Evolutionary conservation across 257 asterid species (phyloP).

Genomic region (Nicotiana tabacum): DNA sequence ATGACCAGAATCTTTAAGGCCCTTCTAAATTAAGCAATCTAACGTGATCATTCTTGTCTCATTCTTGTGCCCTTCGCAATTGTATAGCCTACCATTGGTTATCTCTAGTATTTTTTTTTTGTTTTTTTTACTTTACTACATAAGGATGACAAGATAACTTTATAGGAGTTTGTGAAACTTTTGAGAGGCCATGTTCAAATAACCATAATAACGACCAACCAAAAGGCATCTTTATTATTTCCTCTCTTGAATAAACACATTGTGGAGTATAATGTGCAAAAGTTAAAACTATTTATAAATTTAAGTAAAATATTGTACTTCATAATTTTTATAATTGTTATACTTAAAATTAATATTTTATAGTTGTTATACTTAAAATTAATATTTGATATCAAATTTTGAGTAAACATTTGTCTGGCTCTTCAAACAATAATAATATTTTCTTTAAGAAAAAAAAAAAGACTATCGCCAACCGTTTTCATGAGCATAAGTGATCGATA

Average conservation of each 20-base stretch:
- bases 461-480: no score
- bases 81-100: not conserved
- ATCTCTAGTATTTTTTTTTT: not conserved
- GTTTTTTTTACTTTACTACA: not conserved
- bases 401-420: no score
- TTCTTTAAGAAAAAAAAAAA: no score
- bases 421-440: no score
- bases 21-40: conserved; percentile 4
- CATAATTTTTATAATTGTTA: not conserved
- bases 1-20: not conserved
- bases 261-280: conserved; percentile 2
- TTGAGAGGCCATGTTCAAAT: not conserved
- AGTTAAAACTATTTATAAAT: not conserved
- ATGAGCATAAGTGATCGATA: not conserved
- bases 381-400: not conserved
- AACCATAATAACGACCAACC: conserved; percentile 22
- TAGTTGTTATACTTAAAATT: not conserved
- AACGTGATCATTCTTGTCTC: not conserved
- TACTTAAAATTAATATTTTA: no score
- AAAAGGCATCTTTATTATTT: not conserved
- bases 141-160: not conserved
- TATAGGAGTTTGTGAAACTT: conserved; percentile 17
- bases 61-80: not conserved
- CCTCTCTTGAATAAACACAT: not conserved
- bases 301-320: not conserved